A percentile compares a stretch with the other conserved stretches of the same genome.
These are phyloP conservation scores for Sutorius australiensis DNA, from an alignment of 768 basidiomycete genomes.

Conservation along the genomic window DNA sequence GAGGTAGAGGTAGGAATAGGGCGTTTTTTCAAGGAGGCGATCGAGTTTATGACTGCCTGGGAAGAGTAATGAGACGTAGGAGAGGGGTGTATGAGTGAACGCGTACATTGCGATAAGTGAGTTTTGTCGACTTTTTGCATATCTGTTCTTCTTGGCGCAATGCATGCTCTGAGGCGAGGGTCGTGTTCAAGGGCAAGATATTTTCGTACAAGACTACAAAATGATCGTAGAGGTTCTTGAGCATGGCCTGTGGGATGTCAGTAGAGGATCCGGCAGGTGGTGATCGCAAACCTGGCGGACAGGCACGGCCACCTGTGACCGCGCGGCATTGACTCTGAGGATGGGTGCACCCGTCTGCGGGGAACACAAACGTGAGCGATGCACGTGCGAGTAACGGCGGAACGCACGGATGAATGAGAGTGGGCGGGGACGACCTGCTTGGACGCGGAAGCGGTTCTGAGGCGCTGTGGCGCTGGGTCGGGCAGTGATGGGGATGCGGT, in stretches of 20 bases:
- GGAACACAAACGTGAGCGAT: not conserved
- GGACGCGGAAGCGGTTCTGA: conserved; percentile 45
- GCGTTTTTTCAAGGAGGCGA: conserved; percentile 51
- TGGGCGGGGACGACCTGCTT: conserved; percentile 43
- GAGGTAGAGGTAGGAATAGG: conserved; percentile 50
- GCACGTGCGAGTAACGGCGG: not conserved
- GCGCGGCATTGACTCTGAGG: conserved; percentile 61
- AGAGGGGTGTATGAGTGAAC: not conserved
- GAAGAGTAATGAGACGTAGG: conserved; percentile 11
- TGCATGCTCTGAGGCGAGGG: conserved; percentile 73
- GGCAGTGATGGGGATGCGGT: conserved; percentile 16
- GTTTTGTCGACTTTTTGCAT: conserved; percentile 67
- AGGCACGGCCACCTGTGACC: conserved; percentile 67
- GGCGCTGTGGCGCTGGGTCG: conserved; percentile 65
- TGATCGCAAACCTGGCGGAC: conserved; percentile 60
- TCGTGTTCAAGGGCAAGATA: conserved; percentile 50
- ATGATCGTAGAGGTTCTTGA: conserved; percentile 70
- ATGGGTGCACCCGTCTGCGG: conserved; percentile 58
- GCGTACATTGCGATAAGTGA: conserved; percentile 80
- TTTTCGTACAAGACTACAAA: conserved; percentile 64
- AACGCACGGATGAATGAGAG: conserved; percentile 31
- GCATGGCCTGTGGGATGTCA: conserved; percentile 52
- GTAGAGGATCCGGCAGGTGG: not conserved
- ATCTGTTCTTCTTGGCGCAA: conserved; percentile 78
- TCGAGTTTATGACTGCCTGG: conserved; percentile 50